A percentile compares a stretch with the other conserved stretches of the same genome.
Conservation (phyloP, 805 yeast species). For the Zygosaccharomyces pseudorouxii region DNA sequence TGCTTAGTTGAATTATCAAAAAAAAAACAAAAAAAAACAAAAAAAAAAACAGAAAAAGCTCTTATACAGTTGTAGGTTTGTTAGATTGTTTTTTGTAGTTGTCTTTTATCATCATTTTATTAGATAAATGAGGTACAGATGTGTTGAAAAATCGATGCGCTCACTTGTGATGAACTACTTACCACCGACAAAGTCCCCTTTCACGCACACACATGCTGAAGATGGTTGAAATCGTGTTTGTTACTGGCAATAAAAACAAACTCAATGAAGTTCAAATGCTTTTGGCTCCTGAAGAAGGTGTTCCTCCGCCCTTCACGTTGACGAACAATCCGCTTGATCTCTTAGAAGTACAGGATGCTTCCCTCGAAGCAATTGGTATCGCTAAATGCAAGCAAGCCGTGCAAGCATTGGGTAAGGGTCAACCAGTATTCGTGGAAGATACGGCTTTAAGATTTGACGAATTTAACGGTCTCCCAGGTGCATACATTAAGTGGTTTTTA, state of each 20-base stretch:
- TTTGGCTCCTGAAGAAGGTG: slow-evolving; percentile 38
- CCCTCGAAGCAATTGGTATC: slow-evolving; percentile 67
- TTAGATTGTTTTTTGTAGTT: slow-evolving; percentile 1
- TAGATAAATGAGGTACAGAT: background rate
- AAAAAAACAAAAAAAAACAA: background rate
- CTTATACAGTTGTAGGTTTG: slow-evolving; percentile 2
- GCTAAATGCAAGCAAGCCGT: slow-evolving; percentile 73
- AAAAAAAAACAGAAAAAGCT: background rate
- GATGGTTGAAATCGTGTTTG: slow-evolving; percentile 49
- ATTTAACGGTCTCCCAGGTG: slow-evolving; percentile 85
- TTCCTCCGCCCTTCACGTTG: slow-evolving; percentile 38
- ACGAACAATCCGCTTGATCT: slow-evolving; percentile 68
- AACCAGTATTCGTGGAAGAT: slow-evolving; percentile 89
- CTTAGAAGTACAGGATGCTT: slow-evolving; percentile 88
- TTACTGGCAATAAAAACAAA: slow-evolving; percentile 87
- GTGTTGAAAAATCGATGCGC: background rate
- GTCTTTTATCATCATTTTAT: background rate
- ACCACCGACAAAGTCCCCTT: background rate
- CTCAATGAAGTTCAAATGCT: slow-evolving; percentile 78
- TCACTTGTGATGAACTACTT: background rate
- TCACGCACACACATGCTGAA: background rate
- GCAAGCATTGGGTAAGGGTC: slow-evolving; percentile 52
- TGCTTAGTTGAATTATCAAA: slow-evolving; percentile 10
- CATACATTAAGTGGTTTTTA: slow-evolving; percentile 91
- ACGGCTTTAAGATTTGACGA: slow-evolving; percentile 86